Conservation (phyloP, 768 basidiomycete genomes). For the Mycena leptocephala region DNA sequence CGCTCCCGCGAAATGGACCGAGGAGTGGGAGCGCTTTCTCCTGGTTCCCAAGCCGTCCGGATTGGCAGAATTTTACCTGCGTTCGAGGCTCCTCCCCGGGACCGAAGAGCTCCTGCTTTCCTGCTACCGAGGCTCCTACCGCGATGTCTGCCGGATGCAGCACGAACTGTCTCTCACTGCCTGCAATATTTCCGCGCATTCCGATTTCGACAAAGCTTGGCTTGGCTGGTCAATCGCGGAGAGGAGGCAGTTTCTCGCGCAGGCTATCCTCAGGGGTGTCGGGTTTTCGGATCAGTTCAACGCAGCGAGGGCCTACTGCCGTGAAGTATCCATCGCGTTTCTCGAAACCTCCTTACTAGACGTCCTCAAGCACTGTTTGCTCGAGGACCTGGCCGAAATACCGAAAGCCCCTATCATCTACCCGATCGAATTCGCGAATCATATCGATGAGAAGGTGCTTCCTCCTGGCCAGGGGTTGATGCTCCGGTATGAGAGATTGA, state of each 20-base stretch:
- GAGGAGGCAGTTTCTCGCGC: neutral
- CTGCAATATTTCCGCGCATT: neutral
- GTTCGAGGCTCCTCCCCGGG: too few relatives aligned
- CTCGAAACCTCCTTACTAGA: neutral
- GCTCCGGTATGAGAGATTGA: neutral
- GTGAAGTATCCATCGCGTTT: neutral
- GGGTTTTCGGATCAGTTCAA: neutral
- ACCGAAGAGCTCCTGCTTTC: neutral
- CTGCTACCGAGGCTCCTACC: neutral
- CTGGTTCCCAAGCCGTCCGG: neutral
- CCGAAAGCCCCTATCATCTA: neutral
- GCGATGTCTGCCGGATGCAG: neutral
- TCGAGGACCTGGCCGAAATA: neutral
- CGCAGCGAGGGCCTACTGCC: neutral
- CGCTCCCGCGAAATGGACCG: neutral
- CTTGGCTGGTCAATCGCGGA: neutral
- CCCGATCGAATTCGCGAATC: neutral
- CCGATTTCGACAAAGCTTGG: neutral
- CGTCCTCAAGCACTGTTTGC: neutral
- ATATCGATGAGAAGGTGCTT: neutral
- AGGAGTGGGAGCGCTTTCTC: neutral
- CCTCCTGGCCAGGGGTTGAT: neutral
- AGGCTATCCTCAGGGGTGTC: neutral
- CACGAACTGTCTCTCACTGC: neutral
- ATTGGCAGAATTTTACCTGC: neutral